Evolutionary conservation across 345 rosid genomes (phyloP), one percentile per base, ranked within the genome.

Genomic region (Euphorbia lathyris): DNA sequence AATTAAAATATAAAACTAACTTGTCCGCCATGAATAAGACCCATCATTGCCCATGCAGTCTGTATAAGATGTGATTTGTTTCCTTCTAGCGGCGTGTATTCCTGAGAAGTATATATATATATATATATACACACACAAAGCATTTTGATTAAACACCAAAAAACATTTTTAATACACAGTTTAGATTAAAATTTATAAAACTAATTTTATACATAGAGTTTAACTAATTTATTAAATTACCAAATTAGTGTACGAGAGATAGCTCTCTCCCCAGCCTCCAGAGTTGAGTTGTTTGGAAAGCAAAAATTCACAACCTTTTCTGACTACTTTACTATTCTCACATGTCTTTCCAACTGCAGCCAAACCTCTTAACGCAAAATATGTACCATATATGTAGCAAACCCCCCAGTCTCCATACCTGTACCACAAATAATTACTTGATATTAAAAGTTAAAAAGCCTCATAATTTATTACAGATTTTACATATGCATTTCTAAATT

Each of bases 231-330:
- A n/a, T n/a, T n/a, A n/a, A 43, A 10, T 71, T 63, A 72, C 75
- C 50, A 11, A 12, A 27, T 68, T 66, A 52, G 20, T 20, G 11
- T 69, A 50, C 0, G 77, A 74, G 0, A 68, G 69, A 13, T 62
- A 74, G n/a, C 77, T 74, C 48, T 74, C 77, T 26, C 72, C 77
- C 77, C 77, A 74, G 2, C 77, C 77, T 26, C 77, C 77, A 13
- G 29, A 62, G 5, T 40, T 1, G 0, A 42, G 63, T 17, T 68
- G 77, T 61, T 40, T 74, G 13, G 68, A 51, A 22, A 74, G 68
- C 12, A 74, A 29, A 32, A 74, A 68, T 1, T 68, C 48, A 43
- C 63, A 52, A 20, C 48, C 77, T 68, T 55, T 74, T 10, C 36
- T 22, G 2, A 74, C 48, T 10, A 20, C 30, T 14, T n/a, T 7